phyloP scores from a whole-genome alignment of 495 filamentous ascomycete species.

The Aspergillus affinis region DNA sequence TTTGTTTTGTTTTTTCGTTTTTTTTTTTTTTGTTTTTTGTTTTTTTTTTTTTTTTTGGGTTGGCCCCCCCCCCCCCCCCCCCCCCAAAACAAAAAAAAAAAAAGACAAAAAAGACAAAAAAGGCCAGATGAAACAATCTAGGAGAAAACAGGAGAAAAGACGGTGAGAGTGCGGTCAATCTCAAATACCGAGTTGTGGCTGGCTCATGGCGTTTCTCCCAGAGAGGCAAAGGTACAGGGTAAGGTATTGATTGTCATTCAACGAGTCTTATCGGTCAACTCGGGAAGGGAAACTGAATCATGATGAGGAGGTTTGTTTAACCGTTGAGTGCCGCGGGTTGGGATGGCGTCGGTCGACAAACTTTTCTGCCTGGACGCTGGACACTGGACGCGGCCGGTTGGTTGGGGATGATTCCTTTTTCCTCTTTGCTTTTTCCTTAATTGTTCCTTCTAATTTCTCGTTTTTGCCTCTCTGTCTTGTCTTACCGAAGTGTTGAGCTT shows the following conservation, averaged over 20 bases:
- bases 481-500: too few relatives aligned
- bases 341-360: too few relatives aligned
- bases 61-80: too few relatives aligned
- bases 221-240: background rate
- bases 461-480: background rate
- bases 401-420: background rate
- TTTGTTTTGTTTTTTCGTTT: too few relatives aligned
- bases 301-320: background rate
- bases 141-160: background rate
- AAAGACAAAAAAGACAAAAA: background rate
- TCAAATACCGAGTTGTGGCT: background rate
- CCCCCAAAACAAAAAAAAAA: background rate
- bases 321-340: background rate
- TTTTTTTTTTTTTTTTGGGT: too few relatives aligned
- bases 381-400: too few relatives aligned
- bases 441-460: background rate
- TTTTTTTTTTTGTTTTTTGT: too few relatives aligned
- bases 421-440: background rate
- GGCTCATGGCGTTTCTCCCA: background rate
- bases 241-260: background rate
- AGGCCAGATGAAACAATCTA: background rate
- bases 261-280: background rate
- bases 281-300: background rate
- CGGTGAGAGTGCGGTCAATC: constrained; percentile 3
- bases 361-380: too few relatives aligned